phyloP scores from a whole-genome alignment of 768 basidiomycete genomes.

The Leccinum subtestaceum region DNA sequence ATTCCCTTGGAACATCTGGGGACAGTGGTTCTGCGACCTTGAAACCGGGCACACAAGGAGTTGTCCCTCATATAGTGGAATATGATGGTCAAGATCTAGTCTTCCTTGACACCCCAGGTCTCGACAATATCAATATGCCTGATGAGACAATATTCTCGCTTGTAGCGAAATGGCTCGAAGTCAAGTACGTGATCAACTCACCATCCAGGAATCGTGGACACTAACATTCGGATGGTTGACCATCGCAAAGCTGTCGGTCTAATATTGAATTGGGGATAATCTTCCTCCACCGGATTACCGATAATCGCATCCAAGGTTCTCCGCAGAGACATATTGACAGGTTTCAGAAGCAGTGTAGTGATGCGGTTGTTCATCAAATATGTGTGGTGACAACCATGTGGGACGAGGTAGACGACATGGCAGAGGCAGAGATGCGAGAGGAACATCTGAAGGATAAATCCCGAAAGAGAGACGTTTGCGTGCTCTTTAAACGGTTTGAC shows the following conservation, averaged over 20 bases:
- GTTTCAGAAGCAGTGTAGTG: background rate
- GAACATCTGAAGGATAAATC: background rate
- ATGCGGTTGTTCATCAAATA: background rate
- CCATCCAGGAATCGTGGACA: background rate
- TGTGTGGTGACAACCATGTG: conserved; percentile 12
- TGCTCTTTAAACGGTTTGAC: conserved; percentile 6
- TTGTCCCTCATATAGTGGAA: background rate
- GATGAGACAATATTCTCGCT: background rate
- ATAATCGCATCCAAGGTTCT: conserved; percentile 2
- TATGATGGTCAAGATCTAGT: background rate
- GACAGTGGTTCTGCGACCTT: background rate
- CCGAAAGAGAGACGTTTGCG: background rate
- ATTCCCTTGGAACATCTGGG: background rate
- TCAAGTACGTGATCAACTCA: background rate
- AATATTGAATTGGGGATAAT: background rate
- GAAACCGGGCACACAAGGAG: background rate
- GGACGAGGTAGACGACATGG: conserved; percentile 1
- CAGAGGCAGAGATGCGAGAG: conserved; percentile 1
- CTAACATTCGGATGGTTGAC: background rate
- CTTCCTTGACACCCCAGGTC: conserved; percentile 7
- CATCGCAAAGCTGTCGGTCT: background rate
- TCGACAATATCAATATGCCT: background rate
- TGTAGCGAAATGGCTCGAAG: background rate
- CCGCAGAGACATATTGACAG: background rate
- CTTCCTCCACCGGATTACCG: conserved; percentile 9